phyloP scores from a whole-genome alignment of 2,329 filamentous ascomycete species.

The Diaporthe amygdali region DNA sequence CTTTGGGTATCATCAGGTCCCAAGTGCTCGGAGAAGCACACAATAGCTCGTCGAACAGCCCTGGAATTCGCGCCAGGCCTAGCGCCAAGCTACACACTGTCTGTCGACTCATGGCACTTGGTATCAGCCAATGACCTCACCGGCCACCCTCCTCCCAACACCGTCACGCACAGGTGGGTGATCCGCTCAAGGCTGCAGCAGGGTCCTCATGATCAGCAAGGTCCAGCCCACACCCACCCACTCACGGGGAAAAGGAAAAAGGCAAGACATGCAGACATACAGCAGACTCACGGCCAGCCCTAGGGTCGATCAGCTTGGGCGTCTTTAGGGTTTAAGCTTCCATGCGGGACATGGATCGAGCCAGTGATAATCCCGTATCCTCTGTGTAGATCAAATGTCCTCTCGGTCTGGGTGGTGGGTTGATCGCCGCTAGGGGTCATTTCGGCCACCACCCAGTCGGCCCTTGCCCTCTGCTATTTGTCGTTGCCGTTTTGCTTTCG shows the following conservation, averaged over 20 bases:
- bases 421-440: not conserved
- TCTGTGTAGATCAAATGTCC: not conserved
- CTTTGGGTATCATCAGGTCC: not conserved
- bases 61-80: constrained; percentile 4
- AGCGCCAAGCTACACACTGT: not conserved
- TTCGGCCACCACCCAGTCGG: not conserved
- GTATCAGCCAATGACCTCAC: not conserved
- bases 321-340: not conserved
- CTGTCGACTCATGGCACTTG: not conserved
- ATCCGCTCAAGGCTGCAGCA: not conserved
- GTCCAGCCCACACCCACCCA: not conserved
- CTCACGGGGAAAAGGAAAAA: too few relatives aligned
- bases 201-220: not conserved
- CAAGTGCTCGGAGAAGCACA: not conserved
- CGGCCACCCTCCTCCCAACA: not conserved
- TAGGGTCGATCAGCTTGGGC: not conserved
- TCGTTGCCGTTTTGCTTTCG: not conserved
- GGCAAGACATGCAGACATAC: too few relatives aligned
- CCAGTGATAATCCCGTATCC: not conserved
- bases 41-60: not conserved
- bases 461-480: not conserved
- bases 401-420: not conserved
- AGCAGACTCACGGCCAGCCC: not conserved
- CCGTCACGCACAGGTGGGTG: not conserved
- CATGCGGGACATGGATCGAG: constrained; percentile 1